Percentiles rank a stretch among this genome's conserved stretches.
phyloP scores from a whole-genome alignment of 306 rosid species.

The Mimosa pudica region DNA sequence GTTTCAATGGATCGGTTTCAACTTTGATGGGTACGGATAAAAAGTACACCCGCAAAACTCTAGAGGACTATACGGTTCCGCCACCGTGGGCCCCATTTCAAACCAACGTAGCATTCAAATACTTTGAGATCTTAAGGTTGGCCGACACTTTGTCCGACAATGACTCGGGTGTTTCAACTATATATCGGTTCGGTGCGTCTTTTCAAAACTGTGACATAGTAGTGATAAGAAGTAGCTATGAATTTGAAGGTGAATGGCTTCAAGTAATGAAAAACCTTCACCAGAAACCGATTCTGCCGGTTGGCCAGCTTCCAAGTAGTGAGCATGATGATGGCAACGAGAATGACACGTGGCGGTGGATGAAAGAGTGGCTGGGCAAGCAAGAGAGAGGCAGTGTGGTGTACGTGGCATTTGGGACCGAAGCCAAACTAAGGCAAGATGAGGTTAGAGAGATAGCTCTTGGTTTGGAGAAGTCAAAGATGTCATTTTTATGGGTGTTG shows the following conservation, averaged over 20 bases:
- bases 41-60: not conserved
- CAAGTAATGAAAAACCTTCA: not conserved
- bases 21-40: not conserved
- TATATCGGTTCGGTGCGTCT: not conserved
- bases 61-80: not conserved
- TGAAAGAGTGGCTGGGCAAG: not conserved
- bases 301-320: not conserved
- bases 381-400: not conserved
- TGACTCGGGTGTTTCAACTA: not conserved
- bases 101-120: not conserved
- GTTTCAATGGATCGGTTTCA: not conserved
- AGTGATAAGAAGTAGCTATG: not conserved
- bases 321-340: not conserved
- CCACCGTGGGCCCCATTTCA: not conserved
- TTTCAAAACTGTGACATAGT: not conserved
- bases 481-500: not conserved
- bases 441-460: not conserved
- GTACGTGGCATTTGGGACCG: not conserved
- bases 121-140: not conserved
- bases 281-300: not conserved
- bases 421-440: not conserved
- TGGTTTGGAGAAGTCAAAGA: not conserved
- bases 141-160: not conserved
- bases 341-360: not conserved
- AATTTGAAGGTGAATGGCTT: slow-evolving; percentile 24